Evolutionary conservation across 345 rosid genomes (phyloP).

Genomic region (Eucalyptus tenuipes): DNA sequence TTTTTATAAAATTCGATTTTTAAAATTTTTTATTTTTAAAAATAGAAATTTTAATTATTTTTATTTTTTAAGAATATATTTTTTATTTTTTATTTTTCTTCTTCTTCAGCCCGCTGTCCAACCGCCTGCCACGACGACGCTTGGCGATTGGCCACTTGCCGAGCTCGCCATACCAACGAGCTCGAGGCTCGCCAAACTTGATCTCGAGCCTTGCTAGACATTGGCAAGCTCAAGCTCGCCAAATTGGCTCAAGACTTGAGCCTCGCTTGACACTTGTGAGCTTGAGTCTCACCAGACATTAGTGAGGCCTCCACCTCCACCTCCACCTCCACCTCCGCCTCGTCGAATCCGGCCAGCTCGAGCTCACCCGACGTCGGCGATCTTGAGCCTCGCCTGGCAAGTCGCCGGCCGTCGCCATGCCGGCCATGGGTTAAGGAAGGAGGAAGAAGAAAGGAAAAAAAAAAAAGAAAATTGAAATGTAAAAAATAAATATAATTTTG

Average conservation of each 20-base stretch:
- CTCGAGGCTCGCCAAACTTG: no score
- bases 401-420: accelerated
- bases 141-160: accelerated
- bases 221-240: accelerated
- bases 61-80: no score
- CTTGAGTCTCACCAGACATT: accelerated
- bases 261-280: accelerated
- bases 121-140: accelerated
- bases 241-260: accelerated
- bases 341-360: accelerated
- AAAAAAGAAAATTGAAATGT: no score
- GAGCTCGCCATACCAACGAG: accelerated
- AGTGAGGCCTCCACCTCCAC: no score
- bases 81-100: no score
- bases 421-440: accelerated
- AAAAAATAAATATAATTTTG: no score
- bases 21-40: no score
- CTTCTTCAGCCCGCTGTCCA: accelerated
- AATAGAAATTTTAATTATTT: no score
- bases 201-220: no score
- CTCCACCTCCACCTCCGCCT: no score
- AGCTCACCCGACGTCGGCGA: accelerated
- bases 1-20: accelerated
- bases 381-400: accelerated
- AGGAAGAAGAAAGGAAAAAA: no score